Base-by-base conservation (phyloP, 306 rosid genomes). In the Prunus fruticosa region DNA sequence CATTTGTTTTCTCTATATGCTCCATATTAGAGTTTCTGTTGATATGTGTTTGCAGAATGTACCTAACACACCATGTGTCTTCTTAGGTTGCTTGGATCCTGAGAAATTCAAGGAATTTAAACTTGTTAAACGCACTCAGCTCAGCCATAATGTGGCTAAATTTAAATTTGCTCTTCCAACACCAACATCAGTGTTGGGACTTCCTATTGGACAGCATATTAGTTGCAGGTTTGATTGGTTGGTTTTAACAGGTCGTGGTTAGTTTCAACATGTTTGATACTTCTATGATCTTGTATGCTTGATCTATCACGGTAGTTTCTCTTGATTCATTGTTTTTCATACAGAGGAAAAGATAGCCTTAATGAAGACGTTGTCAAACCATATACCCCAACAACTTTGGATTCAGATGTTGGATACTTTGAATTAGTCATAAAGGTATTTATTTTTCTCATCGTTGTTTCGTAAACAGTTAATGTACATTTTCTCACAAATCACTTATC, bases 381-480 rank as follows among this genome's bases (percentile, higher is more conserved):
- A 23, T 92, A 92, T 56, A 92, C 97, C 46, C 97, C 97, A 54
- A 86, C 90, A 76, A 92, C 96, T 30, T 88, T 92, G 90, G 88
- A 92, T 83, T 82, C 90, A 9, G 80, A 90, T 84, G 28, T 87
- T 69, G 97, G 96, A 30, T 84, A 88, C 86, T 92, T 92, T 64
- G 96, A 92, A 8, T 82, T 90, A 74, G 97, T 85, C 54, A 85
- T 87, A 28, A 92, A 92, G 96, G 97, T 92, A 74, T 20, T 15
- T 30, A 4, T 58, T 72, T 23, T 47, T 27, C 51, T 61, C 46
- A 28, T 14, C 7, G 27, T 8, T 69, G 5, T 23, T 60, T 8
- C 45, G 3, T 30, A 18, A 6, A 6, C 41, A 34, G 41, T 5
- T 34, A 34, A 5, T 34, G 41, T 13, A n/a, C 28, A n/a, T 12